Evolutionary conservation across 164 flowering plant species (phyloP).

Genomic region (Chloranthus sessilifolius): DNA sequence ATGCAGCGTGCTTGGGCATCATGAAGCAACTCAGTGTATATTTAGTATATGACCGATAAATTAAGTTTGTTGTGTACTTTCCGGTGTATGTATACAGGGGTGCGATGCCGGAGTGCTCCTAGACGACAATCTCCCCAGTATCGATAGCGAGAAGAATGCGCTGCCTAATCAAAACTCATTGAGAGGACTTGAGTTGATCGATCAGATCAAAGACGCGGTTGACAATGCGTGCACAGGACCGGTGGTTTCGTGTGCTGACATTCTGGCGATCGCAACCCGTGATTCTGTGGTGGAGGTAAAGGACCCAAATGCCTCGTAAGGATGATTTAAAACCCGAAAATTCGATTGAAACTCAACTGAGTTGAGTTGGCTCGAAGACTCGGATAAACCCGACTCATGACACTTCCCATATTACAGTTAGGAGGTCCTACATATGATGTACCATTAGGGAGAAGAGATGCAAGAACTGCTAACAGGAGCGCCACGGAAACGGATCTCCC

Average conservation of each 20-base stretch:
- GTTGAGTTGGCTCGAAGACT: too few relatives aligned
- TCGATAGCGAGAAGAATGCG: slow-evolving; percentile 36
- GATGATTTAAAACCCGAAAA: not conserved
- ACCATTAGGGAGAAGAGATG: slow-evolving; percentile 28
- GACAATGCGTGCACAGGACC: slow-evolving; percentile 30
- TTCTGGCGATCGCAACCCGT: slow-evolving; percentile 38
- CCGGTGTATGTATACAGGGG: slow-evolving; percentile 28
- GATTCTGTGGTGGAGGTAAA: slow-evolving; percentile 33
- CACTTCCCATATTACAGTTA: slow-evolving; percentile 1
- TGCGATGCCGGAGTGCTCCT: slow-evolving; percentile 55
- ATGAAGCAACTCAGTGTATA: too few relatives aligned
- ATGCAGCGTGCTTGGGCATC: too few relatives aligned
- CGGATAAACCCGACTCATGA: not conserved
- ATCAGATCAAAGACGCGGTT: slow-evolving; percentile 30
- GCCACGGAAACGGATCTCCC: slow-evolving; percentile 21
- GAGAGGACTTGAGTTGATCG: slow-evolving; percentile 45
- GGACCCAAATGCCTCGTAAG: too few relatives aligned
- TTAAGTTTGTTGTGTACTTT: not conserved
- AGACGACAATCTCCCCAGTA: slow-evolving; percentile 33
- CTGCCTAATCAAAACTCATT: slow-evolving; percentile 27
- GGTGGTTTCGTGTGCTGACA: slow-evolving; percentile 52
- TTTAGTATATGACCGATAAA: too few relatives aligned
- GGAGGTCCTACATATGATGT: slow-evolving; percentile 28
- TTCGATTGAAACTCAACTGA: not conserved
- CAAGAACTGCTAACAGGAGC: slow-evolving; percentile 21